These are phyloP conservation scores for Medicago arabica DNA, from an alignment of 306 rosid species.

Conservation along the genomic window DNA sequence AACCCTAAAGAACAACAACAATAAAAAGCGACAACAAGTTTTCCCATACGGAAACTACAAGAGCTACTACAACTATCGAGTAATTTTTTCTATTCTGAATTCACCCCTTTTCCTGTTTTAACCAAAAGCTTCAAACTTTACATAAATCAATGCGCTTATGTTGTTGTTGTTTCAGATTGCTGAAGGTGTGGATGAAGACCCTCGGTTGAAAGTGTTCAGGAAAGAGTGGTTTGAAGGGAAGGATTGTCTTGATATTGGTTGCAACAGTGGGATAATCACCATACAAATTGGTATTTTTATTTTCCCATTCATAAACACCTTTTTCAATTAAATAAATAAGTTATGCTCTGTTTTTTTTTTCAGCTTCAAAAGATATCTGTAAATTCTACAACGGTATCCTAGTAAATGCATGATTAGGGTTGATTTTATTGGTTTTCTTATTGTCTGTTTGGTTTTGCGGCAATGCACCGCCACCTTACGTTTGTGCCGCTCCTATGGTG, in stretches of 20 bases:
- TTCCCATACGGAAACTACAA: slow-evolving; percentile 82
- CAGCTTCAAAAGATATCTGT: too few species aligned
- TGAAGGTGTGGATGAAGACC: slow-evolving; percentile 69
- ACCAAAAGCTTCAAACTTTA: slow-evolving; percentile 18
- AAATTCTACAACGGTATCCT: not conserved
- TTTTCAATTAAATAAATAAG: too few species aligned
- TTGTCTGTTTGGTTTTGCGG: too few species aligned
- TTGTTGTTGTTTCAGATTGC: slow-evolving; percentile 59
- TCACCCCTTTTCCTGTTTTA: not conserved
- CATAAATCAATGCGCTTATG: not conserved
- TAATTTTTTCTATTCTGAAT: slow-evolving; percentile 37
- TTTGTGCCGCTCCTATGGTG: too few species aligned
- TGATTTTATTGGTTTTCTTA: not conserved
- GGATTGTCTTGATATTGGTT: slow-evolving; percentile 90
- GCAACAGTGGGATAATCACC: slow-evolving; percentile 80
- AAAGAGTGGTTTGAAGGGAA: slow-evolving; percentile 91
- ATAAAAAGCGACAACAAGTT: slow-evolving; percentile 46
- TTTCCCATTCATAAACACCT: too few species aligned
- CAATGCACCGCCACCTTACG: too few species aligned
- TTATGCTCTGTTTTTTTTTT: too few species aligned
- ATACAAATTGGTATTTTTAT: slow-evolving; percentile 79
- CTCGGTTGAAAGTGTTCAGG: slow-evolving; percentile 72
- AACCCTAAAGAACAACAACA: slow-evolving; percentile 34
- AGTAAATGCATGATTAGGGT: not conserved
- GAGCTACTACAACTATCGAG: slow-evolving; percentile 91